Evolutionary conservation across 2,329 filamentous ascomycete species (phyloP).

Genomic region (Fusarium subglutinans): DNA sequence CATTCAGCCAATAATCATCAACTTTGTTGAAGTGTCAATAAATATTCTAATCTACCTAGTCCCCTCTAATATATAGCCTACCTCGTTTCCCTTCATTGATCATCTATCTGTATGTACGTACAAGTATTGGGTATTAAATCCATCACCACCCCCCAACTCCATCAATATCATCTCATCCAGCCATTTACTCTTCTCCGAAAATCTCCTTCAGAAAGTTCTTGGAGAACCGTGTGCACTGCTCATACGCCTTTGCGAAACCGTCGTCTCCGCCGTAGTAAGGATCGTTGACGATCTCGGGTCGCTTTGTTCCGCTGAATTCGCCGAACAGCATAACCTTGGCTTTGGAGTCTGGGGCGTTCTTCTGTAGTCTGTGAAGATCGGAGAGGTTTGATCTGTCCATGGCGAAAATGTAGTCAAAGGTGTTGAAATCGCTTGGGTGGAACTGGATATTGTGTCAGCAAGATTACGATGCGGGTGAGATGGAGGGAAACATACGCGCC

Average conservation of each 20-base stretch:
- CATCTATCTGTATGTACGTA: constrained; percentile 26
- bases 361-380: constrained; percentile 70
- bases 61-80: constrained; percentile 14
- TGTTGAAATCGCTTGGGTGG: constrained; percentile 75
- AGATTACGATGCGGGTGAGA: background rate
- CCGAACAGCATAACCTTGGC: constrained; percentile 85
- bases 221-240: constrained; percentile 82
- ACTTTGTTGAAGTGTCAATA: constrained; percentile 9
- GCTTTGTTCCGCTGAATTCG: constrained; percentile 73
- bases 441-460: constrained; percentile 51
- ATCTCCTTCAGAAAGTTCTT: constrained; percentile 76
- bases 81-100: constrained; percentile 2
- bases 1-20: constrained; percentile 15
- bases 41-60: constrained; percentile 10
- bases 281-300: constrained; percentile 79
- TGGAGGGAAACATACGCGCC: constrained; percentile 66
- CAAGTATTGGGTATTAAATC: constrained; percentile 41
- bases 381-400: constrained; percentile 89
- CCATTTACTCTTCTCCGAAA: constrained; percentile 33
- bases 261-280: constrained; percentile 91
- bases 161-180: background rate
- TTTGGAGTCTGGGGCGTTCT: constrained; percentile 65
- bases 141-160: background rate
- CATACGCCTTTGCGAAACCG: constrained; percentile 86
- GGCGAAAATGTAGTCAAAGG: constrained; percentile 92